Percentiles rank a stretch among this genome's conserved stretches.
phyloP scores from a whole-genome alignment of 305 asterid species.

The Solanum chacoense region DNA sequence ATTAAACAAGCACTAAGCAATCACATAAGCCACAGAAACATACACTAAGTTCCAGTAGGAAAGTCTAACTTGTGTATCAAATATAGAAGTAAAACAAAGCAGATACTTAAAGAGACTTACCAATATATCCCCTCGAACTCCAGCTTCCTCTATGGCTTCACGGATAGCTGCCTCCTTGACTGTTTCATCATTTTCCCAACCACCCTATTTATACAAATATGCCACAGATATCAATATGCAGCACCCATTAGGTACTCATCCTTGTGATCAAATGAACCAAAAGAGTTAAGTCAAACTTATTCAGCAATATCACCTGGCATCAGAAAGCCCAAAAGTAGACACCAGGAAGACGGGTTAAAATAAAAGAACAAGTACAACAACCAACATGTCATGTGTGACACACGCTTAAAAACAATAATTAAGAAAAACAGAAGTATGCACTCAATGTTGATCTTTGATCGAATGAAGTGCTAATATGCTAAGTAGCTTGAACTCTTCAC shows the following conservation, averaged over 20 bases:
- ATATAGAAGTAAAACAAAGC: not conserved
- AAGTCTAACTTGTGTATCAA: not conserved
- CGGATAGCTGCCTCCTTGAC: slow-evolving; percentile 77
- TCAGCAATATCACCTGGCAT: not conserved
- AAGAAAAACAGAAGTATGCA: not conserved
- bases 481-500: not conserved
- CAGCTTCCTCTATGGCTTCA: slow-evolving; percentile 94
- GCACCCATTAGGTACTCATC: not conserved
- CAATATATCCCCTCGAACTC: slow-evolving; percentile 72
- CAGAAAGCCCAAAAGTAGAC: not conserved
- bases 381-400: not conserved
- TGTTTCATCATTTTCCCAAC: slow-evolving; percentile 95
- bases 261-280: not conserved
- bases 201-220: slow-evolving; percentile 42
- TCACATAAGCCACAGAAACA: not conserved
- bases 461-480: not conserved
- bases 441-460: not conserved
- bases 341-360: not conserved
- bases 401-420: not conserved
- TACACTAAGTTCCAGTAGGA: not conserved
- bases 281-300: not conserved
- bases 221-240: not conserved
- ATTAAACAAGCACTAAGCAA: not conserved
- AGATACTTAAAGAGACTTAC: slow-evolving; percentile 19
- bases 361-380: not conserved